Evolutionary conservation across 108 stramenopile species (phyloP).

Genomic region (Pseudonitzschia pungens): DNA sequence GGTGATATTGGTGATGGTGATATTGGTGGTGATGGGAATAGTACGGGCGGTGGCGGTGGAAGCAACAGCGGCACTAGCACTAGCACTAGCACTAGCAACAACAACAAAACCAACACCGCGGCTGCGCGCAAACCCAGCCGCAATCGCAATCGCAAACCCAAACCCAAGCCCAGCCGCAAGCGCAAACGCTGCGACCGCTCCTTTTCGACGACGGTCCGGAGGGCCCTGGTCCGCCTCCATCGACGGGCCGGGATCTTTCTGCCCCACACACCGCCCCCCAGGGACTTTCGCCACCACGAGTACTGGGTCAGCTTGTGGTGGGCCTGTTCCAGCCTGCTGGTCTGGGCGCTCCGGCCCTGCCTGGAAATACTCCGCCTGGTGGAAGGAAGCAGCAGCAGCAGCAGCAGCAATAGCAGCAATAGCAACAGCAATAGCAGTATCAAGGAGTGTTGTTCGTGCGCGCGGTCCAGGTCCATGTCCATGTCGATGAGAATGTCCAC

Average conservation of each 20-base stretch:
- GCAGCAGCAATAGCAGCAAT: no score
- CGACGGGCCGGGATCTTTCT: not conserved
- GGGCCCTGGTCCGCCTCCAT: not conserved
- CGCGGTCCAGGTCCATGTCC: no score
- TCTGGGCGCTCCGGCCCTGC: not conserved
- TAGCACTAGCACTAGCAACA: not conserved
- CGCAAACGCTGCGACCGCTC: not conserved
- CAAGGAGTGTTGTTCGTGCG: no score
- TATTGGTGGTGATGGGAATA: no score
- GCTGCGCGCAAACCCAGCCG: not conserved
- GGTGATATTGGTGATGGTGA: no score
- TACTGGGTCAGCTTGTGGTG: conserved; percentile 1
- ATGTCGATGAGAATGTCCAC: not conserved
- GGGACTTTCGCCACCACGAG: not conserved
- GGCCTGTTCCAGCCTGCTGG: not conserved
- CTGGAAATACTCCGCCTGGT: not conserved
- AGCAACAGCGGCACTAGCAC: no score
- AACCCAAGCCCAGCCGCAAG: no score
- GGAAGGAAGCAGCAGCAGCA: not conserved
- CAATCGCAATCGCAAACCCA: no score
- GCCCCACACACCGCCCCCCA: not conserved
- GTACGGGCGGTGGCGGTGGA: no score
- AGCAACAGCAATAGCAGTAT: no score
- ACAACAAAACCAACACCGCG: not conserved
- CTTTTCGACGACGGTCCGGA: not conserved